Base-by-base conservation (phyloP, 169 alveolate species). In the Plasmodium gaboni region DNA sequence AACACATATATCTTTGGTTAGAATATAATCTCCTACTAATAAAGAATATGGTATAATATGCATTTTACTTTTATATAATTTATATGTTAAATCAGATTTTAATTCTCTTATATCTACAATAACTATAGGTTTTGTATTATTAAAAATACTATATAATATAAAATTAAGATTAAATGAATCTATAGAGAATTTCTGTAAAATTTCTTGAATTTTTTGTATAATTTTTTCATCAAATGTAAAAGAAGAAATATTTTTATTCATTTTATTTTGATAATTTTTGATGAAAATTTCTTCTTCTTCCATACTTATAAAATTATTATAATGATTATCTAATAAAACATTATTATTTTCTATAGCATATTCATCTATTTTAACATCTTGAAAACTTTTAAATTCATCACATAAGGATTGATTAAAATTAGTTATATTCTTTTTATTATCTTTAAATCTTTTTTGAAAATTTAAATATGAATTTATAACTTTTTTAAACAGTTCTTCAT, bases 21-120 rank as follows among this genome's bases (percentile, higher is more conserved):
- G 59, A 15, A 95, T 91, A 88, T 95, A 95, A 87, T 95, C 97
- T 6, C 97, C 97, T 57, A 95, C 92, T 60, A 91, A 96, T 57
- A 95, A 90, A 19, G 92, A 83, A 44, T 92, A 67, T 7, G 97
- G 97, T 50, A 95, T 88, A 28, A 95, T 90, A 55, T 94, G 93
- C 53, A 95, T 65, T 7, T 97, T 96, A 26, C 91, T 92, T 73
- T 88, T 93, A 88, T 91, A 95, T 42, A 95, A 92, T 86, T 93
- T 93, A 72, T 89, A 95, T 17, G 97, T 96, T 74, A 95, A 88
- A 55, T 94, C 93, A 10, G 96, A 90, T 71, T 91, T 88, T 44
- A 95, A 74, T 68, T 95, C 97, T 44, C 97, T 76, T 65, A 91
- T 80, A 87, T 95, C 97, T 8, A 95, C 95, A 1, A 95, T 69